A percentile compares a stretch with the other conserved stretches of the same genome.
Evolutionary conservation across 164 flowering plant genomes (phyloP).

Genomic region (Macadamia integrifolia): DNA sequence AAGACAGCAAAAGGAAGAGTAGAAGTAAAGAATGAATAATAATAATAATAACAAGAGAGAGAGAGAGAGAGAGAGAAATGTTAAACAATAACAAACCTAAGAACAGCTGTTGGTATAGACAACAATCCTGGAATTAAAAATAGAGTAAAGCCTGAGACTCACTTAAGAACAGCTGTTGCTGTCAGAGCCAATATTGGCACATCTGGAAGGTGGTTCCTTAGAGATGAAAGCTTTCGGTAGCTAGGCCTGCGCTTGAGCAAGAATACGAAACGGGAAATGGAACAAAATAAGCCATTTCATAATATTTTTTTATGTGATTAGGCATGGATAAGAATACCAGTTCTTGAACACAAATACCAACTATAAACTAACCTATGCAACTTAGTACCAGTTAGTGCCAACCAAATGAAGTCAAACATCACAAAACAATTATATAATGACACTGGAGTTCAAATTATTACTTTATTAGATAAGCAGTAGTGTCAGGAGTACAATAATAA

Average conservation of each 20-base stretch:
- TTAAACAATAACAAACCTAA: too few species aligned
- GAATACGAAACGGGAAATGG: background rate
- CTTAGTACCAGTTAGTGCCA: background rate
- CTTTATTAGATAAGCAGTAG: background rate
- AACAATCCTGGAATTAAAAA: background rate
- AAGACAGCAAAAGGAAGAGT: too few species aligned
- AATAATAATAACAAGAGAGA: too few species aligned
- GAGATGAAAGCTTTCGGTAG: constrained; percentile 82
- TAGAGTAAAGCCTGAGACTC: constrained; percentile 22
- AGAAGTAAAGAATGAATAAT: too few species aligned
- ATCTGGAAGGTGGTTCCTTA: constrained; percentile 59
- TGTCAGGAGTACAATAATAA: background rate
- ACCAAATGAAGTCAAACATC: background rate
- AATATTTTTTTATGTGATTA: background rate
- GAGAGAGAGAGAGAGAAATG: too few species aligned
- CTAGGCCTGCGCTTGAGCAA: constrained; percentile 57
- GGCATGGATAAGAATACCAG: background rate
- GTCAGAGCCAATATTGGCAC: constrained; percentile 90
- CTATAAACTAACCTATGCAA: background rate
- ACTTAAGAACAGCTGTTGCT: constrained; percentile 96
- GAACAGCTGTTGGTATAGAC: background rate
- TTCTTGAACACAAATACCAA: background rate
- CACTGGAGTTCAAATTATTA: background rate
- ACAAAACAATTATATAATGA: background rate
- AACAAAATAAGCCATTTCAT: background rate